phyloP scores from a whole-genome alignment of 2,329 filamentous ascomycete genomes.

The Zymoseptoria crescenta region DNA sequence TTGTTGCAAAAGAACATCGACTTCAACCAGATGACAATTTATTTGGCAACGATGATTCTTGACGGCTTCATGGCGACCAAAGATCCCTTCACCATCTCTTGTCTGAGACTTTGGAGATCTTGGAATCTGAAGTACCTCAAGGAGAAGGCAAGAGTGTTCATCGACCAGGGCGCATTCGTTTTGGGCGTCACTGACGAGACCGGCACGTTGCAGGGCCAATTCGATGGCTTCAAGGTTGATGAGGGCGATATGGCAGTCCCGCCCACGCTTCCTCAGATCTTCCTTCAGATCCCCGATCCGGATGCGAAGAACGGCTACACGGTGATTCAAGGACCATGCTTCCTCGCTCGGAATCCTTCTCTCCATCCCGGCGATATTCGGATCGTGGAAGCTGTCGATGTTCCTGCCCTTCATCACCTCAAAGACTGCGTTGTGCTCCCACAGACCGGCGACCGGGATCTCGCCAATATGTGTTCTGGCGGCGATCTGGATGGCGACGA shows the following conservation, averaged over 20 bases:
- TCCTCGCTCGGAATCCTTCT: conserved; percentile 86
- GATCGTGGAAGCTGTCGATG: conserved; percentile 75
- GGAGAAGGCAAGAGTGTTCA: conserved; percentile 78
- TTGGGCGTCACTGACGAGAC: conserved; percentile 88
- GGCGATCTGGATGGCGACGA: conserved; percentile 95
- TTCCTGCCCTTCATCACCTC: conserved; percentile 64
- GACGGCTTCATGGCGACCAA: conserved; percentile 66
- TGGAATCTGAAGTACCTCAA: conserved; percentile 88
- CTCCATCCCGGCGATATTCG: conserved; percentile 88
- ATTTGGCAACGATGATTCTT: conserved; percentile 65
- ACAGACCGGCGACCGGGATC: conserved; percentile 69
- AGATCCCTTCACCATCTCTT: conserved; percentile 75
- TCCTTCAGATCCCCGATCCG: conserved; percentile 65
- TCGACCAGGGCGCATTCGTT: conserved; percentile 78
- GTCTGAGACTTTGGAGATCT: conserved; percentile 75
- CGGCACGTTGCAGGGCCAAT: conserved; percentile 63
- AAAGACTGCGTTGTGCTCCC: conserved; percentile 84
- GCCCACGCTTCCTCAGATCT: conserved; percentile 66
- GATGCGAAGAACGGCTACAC: conserved; percentile 45
- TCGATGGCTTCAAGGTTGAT: conserved; percentile 22
- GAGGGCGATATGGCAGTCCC: background rate
- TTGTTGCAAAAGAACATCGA: conserved; percentile 72
- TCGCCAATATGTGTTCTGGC: conserved; percentile 91
- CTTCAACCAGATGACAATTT: conserved; percentile 70
- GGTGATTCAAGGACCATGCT: conserved; percentile 67